These are phyloP conservation scores for Rhododendron mucronatum DNA, from an alignment of 148 eudicot species.

Conservation along the genomic window DNA sequence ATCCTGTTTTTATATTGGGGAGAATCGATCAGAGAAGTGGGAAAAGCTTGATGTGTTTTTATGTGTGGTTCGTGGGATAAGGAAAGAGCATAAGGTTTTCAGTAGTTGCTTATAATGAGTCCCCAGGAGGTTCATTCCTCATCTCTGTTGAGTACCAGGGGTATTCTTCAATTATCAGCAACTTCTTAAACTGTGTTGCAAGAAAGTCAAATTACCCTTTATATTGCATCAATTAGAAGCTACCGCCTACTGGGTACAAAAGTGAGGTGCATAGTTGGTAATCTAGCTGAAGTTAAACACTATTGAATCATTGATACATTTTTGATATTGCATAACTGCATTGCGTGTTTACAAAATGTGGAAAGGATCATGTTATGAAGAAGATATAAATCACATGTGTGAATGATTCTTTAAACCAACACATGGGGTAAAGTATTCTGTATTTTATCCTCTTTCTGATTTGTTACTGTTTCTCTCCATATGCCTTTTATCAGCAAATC, in stretches of 20 bases:
- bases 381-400: not conserved
- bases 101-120: not conserved
- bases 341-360: not conserved
- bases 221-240: too few species aligned
- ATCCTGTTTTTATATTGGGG: not conserved
- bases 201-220: not conserved
- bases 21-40: not conserved
- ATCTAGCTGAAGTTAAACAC: not conserved
- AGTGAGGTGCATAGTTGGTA: not conserved
- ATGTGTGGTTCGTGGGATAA: not conserved
- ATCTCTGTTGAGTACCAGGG: not conserved
- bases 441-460: not conserved
- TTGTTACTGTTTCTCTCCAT: not conserved
- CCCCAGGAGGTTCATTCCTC: not conserved
- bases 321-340: not conserved
- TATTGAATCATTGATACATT: not conserved
- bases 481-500: not conserved
- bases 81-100: not conserved
- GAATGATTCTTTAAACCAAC: not conserved
- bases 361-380: not conserved
- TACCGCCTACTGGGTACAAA: not conserved
- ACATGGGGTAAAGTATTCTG: not conserved
- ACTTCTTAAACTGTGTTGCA: not conserved
- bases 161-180: not conserved
- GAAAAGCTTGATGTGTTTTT: not conserved